These are phyloP conservation scores for Mucor ambiguus DNA, from an alignment of 371 early-diverging fungal species.

Conservation along the genomic window DNA sequence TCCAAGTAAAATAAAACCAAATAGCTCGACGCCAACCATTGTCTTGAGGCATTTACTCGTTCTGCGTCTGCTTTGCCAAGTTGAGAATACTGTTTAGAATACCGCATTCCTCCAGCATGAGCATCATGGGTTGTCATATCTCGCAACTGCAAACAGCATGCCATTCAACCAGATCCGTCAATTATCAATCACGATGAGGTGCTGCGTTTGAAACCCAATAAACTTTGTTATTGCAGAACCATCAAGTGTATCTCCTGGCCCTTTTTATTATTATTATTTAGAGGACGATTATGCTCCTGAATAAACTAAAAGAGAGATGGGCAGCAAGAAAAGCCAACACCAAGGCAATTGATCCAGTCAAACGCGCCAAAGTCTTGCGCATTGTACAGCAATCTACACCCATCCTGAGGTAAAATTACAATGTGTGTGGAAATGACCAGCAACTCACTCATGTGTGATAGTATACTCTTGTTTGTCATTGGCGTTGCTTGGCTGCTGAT, in stretches of 20 bases:
- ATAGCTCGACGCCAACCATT: no score
- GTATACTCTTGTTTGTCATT: conserved; percentile 51
- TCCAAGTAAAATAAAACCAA: no score
- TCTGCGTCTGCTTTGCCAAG: no score
- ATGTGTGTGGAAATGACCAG: background rate
- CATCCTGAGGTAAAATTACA: conserved; percentile 23
- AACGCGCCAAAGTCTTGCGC: conserved; percentile 17
- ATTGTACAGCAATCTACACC: conserved; percentile 23
- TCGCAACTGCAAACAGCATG: no score
- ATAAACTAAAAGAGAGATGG: conserved; percentile 18
- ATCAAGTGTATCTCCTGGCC: background rate
- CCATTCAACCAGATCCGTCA: background rate
- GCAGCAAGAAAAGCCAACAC: conserved; percentile 2
- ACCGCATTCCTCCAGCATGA: no score
- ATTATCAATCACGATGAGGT: background rate
- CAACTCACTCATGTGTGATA: conserved; percentile 5
- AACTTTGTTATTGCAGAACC: background rate
- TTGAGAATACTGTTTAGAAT: no score
- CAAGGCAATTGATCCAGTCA: conserved; percentile 10
- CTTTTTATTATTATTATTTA: background rate
- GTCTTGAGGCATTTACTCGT: no score
- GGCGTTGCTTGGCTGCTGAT: conserved; percentile 55
- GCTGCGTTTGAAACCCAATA: background rate
- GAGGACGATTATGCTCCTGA: conserved; percentile 9
- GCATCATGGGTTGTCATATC: no score